Evolutionary conservation across 352 stramenopile genomes (phyloP).

Genomic region (Globisporangium megalacanthum): DNA sequence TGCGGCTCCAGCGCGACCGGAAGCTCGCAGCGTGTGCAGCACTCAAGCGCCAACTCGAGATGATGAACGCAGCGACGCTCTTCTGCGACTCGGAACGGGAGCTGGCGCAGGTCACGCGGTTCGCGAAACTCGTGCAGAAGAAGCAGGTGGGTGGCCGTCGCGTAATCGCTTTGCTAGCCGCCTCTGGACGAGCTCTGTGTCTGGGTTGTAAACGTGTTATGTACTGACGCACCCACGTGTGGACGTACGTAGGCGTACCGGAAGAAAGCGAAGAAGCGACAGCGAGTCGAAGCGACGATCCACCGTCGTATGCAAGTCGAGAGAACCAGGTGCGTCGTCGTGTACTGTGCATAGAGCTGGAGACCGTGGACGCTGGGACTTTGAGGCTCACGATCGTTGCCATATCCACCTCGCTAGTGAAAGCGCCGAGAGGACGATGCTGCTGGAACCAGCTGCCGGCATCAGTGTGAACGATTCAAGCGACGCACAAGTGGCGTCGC

Average conservation of each 20-base stretch:
- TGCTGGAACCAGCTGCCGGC: no score
- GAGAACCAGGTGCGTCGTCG: background rate
- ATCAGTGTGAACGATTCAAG: no score
- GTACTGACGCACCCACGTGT: no score
- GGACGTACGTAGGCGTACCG: slow-evolving; percentile 1
- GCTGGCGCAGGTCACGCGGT: slow-evolving; percentile 9
- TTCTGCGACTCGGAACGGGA: slow-evolving; percentile 5
- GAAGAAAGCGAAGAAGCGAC: slow-evolving; percentile 11
- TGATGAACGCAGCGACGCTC: slow-evolving; percentile 12
- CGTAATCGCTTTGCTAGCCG: no score
- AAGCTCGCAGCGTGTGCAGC: slow-evolving; percentile 16
- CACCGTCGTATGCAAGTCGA: background rate
- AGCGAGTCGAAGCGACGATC: slow-evolving; percentile 6
- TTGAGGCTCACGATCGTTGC: no score
- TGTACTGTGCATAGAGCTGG: no score
- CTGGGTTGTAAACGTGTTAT: no score
- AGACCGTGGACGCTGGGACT: no score
- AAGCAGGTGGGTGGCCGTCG: slow-evolving; percentile 27
- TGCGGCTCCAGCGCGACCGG: slow-evolving; percentile 21
- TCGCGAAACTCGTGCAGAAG: slow-evolving; percentile 21
- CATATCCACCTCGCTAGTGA: no score
- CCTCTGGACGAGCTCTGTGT: no score
- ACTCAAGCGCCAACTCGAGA: slow-evolving; percentile 17
- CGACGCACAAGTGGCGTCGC: no score
- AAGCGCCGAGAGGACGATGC: no score